Evolutionary conservation across 2,329 filamentous ascomycete species (phyloP).

Genomic region (Xylaria arbuscula): DNA sequence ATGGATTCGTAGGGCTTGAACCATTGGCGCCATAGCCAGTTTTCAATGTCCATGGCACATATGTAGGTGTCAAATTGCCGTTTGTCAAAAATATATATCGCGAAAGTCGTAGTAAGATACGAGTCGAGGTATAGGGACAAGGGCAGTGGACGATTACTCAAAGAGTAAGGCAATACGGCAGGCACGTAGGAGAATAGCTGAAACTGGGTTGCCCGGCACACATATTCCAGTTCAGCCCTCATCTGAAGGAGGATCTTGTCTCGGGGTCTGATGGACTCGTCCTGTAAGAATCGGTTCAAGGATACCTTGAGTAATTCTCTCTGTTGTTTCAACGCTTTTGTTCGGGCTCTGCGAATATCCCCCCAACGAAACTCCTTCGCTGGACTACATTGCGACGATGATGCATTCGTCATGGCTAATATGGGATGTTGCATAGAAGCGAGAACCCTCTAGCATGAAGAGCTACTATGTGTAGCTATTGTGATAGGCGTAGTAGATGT

Average conservation of each 20-base stretch:
- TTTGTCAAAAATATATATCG: constrained; percentile 17
- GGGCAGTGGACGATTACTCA: background rate
- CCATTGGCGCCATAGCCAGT: constrained; percentile 26
- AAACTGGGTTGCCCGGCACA: background rate
- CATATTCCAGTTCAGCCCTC: background rate
- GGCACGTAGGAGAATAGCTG: background rate
- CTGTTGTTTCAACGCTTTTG: background rate
- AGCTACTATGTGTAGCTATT: too few species aligned
- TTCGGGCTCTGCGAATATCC: too few species aligned
- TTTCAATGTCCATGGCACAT: background rate
- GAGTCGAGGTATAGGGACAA: too few species aligned
- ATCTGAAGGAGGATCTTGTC: background rate
- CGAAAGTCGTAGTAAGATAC: constrained; percentile 15
- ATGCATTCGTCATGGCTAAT: too few species aligned
- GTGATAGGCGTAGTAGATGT: too few species aligned
- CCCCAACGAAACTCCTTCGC: too few species aligned
- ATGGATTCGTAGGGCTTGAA: constrained; percentile 16
- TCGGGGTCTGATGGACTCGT: background rate
- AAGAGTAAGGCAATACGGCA: background rate
- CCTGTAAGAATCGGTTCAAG: background rate
- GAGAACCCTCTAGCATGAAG: too few species aligned
- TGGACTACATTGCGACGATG: too few species aligned
- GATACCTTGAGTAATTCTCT: background rate
- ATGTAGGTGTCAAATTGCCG: constrained; percentile 3
- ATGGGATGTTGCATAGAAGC: too few species aligned